A percentile compares a stretch with the other conserved stretches of the same genome.
phyloP scores from a whole-genome alignment of 2,329 filamentous ascomycete genomes.

The Arthrinium puccinioides region DNA sequence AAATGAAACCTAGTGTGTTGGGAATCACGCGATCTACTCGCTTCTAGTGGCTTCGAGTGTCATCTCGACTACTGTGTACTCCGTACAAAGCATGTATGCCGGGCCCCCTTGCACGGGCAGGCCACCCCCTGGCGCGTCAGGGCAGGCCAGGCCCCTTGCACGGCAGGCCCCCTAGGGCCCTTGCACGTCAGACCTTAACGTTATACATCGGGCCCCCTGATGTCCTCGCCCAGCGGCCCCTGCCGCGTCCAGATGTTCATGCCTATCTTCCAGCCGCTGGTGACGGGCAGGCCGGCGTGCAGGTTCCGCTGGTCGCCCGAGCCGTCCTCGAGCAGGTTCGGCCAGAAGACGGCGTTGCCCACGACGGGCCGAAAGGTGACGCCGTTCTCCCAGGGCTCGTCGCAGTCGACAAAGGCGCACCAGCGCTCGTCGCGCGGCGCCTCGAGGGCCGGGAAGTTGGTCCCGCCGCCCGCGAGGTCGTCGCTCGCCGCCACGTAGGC shows the following conservation, averaged over 20 bases:
- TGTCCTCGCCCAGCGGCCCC: slow-evolving; percentile 26
- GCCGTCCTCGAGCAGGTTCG: slow-evolving; percentile 32
- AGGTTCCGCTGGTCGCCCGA: slow-evolving; percentile 34
- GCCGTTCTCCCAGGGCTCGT: slow-evolving; percentile 36
- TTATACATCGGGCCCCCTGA: slow-evolving; percentile 21
- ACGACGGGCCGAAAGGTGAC: slow-evolving; percentile 39
- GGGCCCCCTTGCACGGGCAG: no score
- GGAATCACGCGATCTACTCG: no score
- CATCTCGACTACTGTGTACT: no score
- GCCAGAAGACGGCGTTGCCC: slow-evolving; percentile 42
- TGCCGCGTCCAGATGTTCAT: slow-evolving; percentile 47
- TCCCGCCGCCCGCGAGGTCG: slow-evolving; percentile 37
- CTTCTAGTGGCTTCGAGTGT: no score
- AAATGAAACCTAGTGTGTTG: no score
- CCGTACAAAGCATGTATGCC: no score
- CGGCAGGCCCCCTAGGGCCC: no score
- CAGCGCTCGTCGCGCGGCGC: slow-evolving; percentile 29
- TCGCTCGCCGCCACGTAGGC: slow-evolving; percentile 34
- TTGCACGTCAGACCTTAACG: not conserved
- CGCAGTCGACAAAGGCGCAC: slow-evolving; percentile 40
- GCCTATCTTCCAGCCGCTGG: slow-evolving; percentile 38
- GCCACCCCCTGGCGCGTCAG: no score
- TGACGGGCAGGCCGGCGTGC: slow-evolving; percentile 39
- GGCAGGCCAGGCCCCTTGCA: no score
- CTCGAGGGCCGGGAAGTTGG: slow-evolving; percentile 38